Percentiles rank a stretch among this genome's conserved stretches.
phyloP scores from a whole-genome alignment of 148 eudicot genomes.

The Vaccinium vitisidaea region DNA sequence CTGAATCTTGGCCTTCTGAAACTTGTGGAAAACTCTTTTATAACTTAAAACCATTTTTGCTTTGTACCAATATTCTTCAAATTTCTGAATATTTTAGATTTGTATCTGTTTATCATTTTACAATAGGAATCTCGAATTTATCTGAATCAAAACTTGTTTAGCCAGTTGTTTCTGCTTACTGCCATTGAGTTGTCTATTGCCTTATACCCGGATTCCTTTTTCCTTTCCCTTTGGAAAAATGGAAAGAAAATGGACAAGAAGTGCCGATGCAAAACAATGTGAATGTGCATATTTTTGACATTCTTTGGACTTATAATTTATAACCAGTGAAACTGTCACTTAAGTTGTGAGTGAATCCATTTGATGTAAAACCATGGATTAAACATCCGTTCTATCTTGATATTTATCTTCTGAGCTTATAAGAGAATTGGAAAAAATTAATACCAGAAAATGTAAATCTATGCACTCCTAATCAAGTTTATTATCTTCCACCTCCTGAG shows the following conservation, averaged over 20 bases:
- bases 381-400: constrained; percentile 2
- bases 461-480: neutral
- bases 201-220: neutral
- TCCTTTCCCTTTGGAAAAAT: neutral
- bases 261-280: neutral
- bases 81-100: neutral
- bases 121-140: neutral
- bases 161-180: neutral
- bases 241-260: neutral
- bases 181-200: neutral
- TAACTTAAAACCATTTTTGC: neutral
- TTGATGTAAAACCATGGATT: neutral
- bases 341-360: neutral
- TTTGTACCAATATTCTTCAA: neutral
- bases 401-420: neutral
- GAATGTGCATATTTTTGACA: neutral
- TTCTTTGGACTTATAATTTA: neutral
- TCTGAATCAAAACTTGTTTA: neutral
- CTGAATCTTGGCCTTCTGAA: neutral
- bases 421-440: neutral
- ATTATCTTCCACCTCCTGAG: neutral
- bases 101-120: neutral
- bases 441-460: neutral
- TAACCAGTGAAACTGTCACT: neutral
- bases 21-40: neutral